These are phyloP conservation scores for Paratrimastix pyriformis DNA, from an alignment of 78 protist species.

Conservation along the genomic window DNA sequence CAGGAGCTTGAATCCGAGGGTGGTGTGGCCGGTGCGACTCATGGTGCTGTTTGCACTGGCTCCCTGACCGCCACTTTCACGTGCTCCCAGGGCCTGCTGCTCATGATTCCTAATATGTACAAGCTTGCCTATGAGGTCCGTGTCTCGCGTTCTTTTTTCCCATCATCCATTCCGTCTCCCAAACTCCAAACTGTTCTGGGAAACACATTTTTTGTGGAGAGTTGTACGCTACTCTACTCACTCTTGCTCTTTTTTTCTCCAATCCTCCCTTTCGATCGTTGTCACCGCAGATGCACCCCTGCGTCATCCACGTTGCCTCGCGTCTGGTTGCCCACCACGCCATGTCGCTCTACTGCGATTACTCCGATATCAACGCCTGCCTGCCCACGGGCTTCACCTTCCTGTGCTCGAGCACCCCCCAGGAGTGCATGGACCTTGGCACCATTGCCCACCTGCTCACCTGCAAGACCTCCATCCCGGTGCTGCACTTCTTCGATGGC, in stretches of 20 bases:
- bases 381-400: conserved; percentile 38
- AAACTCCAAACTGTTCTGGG: too few species aligned
- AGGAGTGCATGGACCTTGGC: conserved; percentile 49
- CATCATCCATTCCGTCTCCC: too few species aligned
- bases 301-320: conserved; percentile 54
- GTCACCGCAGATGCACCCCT: too few species aligned
- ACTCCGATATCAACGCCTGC: conserved; percentile 53
- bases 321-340: conserved; percentile 51
- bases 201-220: too few species aligned
- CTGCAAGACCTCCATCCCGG: conserved; percentile 36
- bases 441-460: conserved; percentile 40
- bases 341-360: conserved; percentile 51
- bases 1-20: conserved; percentile 52
- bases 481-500: conserved; percentile 67
- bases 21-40: conserved; percentile 64
- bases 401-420: conserved; percentile 37
- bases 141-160: too few species aligned
- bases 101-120: conserved; percentile 68
- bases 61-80: conserved; percentile 46
- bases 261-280: too few species aligned
- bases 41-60: conserved; percentile 43
- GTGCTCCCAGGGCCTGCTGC: conserved; percentile 59
- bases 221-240: too few species aligned
- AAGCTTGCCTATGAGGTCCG: conserved; percentile 65
- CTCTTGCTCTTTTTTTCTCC: too few species aligned